phyloP scores from a whole-genome alignment of 345 rosid genomes.

The Citrus mangshanensis region DNA sequence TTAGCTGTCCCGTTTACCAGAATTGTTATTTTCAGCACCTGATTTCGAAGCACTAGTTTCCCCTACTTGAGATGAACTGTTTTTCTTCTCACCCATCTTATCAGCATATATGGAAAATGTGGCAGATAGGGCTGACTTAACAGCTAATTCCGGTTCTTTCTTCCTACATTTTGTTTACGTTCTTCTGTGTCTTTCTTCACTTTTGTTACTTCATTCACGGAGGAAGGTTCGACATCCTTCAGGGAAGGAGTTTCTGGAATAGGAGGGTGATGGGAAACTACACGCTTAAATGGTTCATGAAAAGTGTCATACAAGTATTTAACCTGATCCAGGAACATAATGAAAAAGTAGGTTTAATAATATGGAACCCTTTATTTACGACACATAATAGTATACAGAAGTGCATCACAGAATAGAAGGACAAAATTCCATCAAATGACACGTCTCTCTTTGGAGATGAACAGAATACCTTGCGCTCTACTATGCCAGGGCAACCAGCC shows the following conservation, averaged over 20 bases:
- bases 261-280: constrained; percentile 38
- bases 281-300: constrained; percentile 92
- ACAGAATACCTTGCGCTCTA: constrained; percentile 70
- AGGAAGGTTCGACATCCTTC: constrained; percentile 33
- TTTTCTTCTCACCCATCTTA: constrained; percentile 33
- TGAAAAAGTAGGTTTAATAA: not conserved
- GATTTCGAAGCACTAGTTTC: constrained; percentile 23
- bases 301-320: constrained; percentile 84
- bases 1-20: constrained; percentile 6
- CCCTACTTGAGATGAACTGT: constrained; percentile 18
- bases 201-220: constrained; percentile 38
- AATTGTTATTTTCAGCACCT: constrained; percentile 14
- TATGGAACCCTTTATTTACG: not conserved
- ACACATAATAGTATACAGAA: not conserved
- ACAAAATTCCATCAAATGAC: not conserved
- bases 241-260: constrained; percentile 40
- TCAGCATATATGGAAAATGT: constrained; percentile 65
- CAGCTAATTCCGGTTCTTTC: constrained; percentile 57
- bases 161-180: constrained; percentile 40
- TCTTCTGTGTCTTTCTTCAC: constrained; percentile 38
- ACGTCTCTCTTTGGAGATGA: not conserved
- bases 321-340: constrained; percentile 45
- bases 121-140: constrained; percentile 69
- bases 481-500: constrained; percentile 92
- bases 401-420: not conserved